These are phyloP conservation scores for Bacterosira constricta DNA, from an alignment of 108 stramenopile genomes.

Conservation along the genomic window DNA sequence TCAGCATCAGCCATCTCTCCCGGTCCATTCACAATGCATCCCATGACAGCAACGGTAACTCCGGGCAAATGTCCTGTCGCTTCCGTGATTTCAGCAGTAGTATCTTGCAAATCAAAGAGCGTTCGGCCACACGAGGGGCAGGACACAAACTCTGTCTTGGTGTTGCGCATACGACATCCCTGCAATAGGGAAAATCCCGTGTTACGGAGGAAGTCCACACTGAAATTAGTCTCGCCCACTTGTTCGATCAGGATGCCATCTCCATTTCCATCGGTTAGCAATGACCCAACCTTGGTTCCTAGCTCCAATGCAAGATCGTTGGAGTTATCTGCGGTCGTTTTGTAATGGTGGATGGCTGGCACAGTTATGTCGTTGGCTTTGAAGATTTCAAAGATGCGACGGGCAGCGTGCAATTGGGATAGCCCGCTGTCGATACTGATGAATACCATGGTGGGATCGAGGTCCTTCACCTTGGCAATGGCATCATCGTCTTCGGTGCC, in stretches of 20 bases:
- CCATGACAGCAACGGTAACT: slow-evolving; percentile 98
- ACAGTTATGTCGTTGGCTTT: slow-evolving; percentile 72
- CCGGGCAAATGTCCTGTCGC: slow-evolving; percentile 96
- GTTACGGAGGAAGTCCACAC: slow-evolving; percentile 81
- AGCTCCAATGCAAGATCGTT: slow-evolving; percentile 87
- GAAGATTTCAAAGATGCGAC: slow-evolving; percentile 91
- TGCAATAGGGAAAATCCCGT: slow-evolving; percentile 91
- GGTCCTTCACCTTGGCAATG: slow-evolving; percentile 77
- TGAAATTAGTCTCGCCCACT: slow-evolving; percentile 69
- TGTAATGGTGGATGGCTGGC: slow-evolving; percentile 90
- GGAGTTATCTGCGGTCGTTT: slow-evolving; percentile 66
- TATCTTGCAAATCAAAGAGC: slow-evolving; percentile 97
- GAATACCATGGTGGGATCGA: slow-evolving; percentile 74
- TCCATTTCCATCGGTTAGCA: slow-evolving; percentile 91
- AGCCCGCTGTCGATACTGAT: slow-evolving; percentile 67
- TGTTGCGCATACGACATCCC: slow-evolving; percentile 96
- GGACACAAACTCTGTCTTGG: slow-evolving; percentile 98
- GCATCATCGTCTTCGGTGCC: slow-evolving; percentile 80
- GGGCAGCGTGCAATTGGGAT: slow-evolving; percentile 88
- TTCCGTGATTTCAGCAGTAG: slow-evolving; percentile 88
- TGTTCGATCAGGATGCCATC: slow-evolving; percentile 92
- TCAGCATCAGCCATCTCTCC: slow-evolving; percentile 99
- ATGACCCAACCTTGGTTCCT: slow-evolving; percentile 84
- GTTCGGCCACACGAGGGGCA: slow-evolving; percentile 98
- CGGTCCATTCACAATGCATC: slow-evolving; percentile 98